These are phyloP conservation scores for Triadica sebifera DNA, from an alignment of 345 rosid genomes.

Conservation along the genomic window DNA sequence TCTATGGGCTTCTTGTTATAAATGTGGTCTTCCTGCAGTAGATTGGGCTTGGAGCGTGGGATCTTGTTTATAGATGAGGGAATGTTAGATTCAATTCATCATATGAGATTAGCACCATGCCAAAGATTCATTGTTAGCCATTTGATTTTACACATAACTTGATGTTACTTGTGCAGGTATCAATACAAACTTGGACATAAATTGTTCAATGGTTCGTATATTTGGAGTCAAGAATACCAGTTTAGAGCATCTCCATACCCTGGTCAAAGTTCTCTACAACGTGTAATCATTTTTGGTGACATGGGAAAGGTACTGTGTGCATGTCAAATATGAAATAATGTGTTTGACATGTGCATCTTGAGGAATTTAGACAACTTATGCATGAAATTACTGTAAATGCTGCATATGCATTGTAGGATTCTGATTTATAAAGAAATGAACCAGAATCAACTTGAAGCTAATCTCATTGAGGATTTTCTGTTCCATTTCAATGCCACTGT, in stretches of 20 bases:
- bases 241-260: slow-evolving; percentile 75
- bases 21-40: not conserved
- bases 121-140: not conserved
- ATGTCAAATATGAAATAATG: slow-evolving; percentile 4
- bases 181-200: slow-evolving; percentile 61
- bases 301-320: slow-evolving; percentile 70
- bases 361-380: not conserved
- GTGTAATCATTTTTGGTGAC: slow-evolving; percentile 70
- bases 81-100: not conserved
- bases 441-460: too few relatives aligned
- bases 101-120: not conserved
- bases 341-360: not conserved
- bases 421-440: too few relatives aligned
- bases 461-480: not conserved
- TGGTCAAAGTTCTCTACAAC: slow-evolving; percentile 64
- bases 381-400: not conserved
- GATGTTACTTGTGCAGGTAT: slow-evolving; percentile 41
- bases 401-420: not conserved
- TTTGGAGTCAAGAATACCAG: slow-evolving; percentile 60
- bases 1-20: not conserved
- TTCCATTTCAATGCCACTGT: not conserved
- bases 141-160: not conserved
- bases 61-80: not conserved
- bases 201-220: slow-evolving; percentile 39
- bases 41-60: not conserved